phyloP scores from a whole-genome alignment of 2,329 filamentous ascomycete genomes.

The Colletotrichum falcatum region DNA sequence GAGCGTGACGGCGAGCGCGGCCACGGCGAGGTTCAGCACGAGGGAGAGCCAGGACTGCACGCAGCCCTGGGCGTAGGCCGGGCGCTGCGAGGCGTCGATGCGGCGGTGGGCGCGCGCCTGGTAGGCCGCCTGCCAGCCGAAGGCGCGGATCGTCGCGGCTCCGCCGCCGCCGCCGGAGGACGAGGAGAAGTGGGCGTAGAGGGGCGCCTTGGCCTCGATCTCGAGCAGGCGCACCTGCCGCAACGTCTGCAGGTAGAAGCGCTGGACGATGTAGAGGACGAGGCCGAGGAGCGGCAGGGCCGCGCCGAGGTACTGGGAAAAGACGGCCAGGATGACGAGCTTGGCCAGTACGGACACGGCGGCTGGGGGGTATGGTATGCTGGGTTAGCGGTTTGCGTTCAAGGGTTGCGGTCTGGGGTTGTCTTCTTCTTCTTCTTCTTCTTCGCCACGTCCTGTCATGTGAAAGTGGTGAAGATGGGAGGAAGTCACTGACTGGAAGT shows the following conservation, averaged over 20 bases:
- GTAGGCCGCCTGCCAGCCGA: constrained; percentile 29
- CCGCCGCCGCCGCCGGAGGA: constrained; percentile 42
- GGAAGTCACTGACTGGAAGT: constrained; percentile 21
- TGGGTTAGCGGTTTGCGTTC: not conserved
- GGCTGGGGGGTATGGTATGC: not conserved
- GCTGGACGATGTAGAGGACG: constrained; percentile 47
- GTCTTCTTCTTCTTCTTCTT: too few relatives aligned
- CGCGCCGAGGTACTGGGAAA: constrained; percentile 45
- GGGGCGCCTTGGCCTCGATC: constrained; percentile 50
- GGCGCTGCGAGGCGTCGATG: constrained; percentile 20
- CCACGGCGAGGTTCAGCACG: constrained; percentile 17
- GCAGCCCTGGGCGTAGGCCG: constrained; percentile 4
- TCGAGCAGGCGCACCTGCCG: constrained; percentile 51
- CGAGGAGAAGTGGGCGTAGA: constrained; percentile 49
- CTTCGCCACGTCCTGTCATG: too few relatives aligned
- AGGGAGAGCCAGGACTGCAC: constrained; percentile 22
- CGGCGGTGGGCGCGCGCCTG: not conserved
- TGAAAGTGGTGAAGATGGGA: not conserved
- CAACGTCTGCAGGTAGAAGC: constrained; percentile 51
- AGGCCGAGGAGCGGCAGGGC: constrained; percentile 44
- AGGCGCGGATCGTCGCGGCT: constrained; percentile 44
- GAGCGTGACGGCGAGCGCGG: constrained; percentile 8
- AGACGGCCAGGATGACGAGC: constrained; percentile 9
- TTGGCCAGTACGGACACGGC: constrained; percentile 22
- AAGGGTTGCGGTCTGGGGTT: too few relatives aligned